Evolutionary conservation across 2,329 filamentous ascomycete species (phyloP).

Genomic region (Penicillium sp.): DNA sequence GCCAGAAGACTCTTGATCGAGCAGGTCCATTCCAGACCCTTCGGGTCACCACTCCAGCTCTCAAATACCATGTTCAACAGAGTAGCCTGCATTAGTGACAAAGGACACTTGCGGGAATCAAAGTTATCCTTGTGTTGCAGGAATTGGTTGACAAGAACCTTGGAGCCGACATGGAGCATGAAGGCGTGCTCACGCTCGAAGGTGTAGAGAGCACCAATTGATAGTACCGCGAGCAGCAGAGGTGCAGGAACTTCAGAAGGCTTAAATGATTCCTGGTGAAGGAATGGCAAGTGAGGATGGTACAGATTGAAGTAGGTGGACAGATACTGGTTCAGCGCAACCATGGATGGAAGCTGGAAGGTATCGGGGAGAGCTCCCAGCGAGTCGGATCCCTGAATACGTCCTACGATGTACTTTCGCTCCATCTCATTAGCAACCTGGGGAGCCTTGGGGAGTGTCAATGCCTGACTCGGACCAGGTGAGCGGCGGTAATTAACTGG

Average conservation of each 20-base stretch:
- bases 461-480: constrained; percentile 62
- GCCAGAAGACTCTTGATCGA: constrained; percentile 97
- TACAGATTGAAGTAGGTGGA: constrained; percentile 96
- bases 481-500: constrained; percentile 67
- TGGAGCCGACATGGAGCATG: constrained; percentile 94
- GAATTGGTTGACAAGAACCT: constrained; percentile 95
- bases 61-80: constrained; percentile 98
- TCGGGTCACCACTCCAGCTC: constrained; percentile 97
- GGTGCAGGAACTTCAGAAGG: constrained; percentile 76
- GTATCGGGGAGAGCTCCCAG: constrained; percentile 81
- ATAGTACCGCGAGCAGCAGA: constrained; percentile 81
- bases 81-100: constrained; percentile 98
- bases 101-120: constrained; percentile 91
- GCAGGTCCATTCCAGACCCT: constrained; percentile 96
- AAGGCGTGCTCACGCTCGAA: constrained; percentile 97
- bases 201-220: constrained; percentile 91
- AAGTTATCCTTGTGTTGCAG: constrained; percentile 98
- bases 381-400: constrained; percentile 74
- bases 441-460: constrained; percentile 66
- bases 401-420: constrained; percentile 77
- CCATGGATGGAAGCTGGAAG: constrained; percentile 78
- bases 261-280: constrained; percentile 87
- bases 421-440: constrained; percentile 82
- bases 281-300: constrained; percentile 92
- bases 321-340: constrained; percentile 83